Conservation (phyloP, 768 basidiomycete species). For the Sporobolomyces roseus region DNA sequence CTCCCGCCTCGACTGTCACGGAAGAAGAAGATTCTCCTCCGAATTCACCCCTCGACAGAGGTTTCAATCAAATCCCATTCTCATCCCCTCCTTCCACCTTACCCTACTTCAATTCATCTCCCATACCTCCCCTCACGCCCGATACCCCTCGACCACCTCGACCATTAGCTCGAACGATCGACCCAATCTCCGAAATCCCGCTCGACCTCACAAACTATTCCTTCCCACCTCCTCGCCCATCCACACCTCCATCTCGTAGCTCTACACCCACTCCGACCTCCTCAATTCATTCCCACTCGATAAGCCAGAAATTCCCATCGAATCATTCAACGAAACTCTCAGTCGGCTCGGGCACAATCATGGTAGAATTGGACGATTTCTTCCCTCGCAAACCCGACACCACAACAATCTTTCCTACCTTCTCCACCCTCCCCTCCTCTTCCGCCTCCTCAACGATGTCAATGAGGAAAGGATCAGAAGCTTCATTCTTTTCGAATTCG, state of each 20-base stretch:
- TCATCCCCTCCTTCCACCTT: not conserved
- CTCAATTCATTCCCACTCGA: not conserved
- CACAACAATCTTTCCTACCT: too few relatives aligned
- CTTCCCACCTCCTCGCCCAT: not conserved
- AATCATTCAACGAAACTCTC: not conserved
- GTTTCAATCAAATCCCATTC: not conserved
- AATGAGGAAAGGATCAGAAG: not conserved
- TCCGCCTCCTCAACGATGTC: not conserved
- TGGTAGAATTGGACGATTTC: slow-evolving; percentile 22
- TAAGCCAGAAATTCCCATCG: not conserved
- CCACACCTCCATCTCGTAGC: not conserved
- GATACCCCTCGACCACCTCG: not conserved
- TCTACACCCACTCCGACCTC: not conserved
- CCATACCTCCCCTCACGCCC: not conserved
- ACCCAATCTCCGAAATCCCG: not conserved
- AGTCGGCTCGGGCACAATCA: not conserved
- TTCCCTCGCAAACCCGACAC: slow-evolving; percentile 6
- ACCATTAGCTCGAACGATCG: too few relatives aligned
- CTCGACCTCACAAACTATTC: not conserved
- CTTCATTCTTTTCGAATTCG: slow-evolving; percentile 9
- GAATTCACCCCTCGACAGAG: not conserved
- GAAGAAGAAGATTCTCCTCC: not conserved
- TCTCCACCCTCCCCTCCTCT: not conserved
- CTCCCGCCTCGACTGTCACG: not conserved
- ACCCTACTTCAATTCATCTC: not conserved